Conservation (phyloP, 139 green algal species). For the Deuterostichococcus epilithicus region DNA sequence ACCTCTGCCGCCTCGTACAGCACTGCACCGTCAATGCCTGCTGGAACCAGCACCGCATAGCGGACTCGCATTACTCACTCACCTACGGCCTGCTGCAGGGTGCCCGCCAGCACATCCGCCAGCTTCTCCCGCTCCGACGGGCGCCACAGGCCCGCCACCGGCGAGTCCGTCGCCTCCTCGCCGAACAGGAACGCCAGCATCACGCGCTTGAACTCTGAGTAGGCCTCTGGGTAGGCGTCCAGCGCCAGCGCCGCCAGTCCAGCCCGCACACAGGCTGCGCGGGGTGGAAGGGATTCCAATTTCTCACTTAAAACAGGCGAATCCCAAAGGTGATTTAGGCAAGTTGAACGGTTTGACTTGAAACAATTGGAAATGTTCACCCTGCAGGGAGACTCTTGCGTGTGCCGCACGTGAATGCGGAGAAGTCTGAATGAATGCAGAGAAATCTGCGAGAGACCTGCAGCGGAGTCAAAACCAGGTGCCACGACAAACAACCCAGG, state of each 20-base stretch:
- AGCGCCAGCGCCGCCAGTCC: conserved; percentile 58
- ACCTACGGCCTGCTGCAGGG: conserved; percentile 26
- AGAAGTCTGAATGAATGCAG: too few species aligned
- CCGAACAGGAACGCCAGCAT: conserved; percentile 51
- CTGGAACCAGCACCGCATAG: not conserved
- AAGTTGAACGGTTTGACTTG: too few species aligned
- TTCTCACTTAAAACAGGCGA: not conserved
- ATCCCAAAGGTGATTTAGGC: not conserved
- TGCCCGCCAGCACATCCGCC: conserved; percentile 17
- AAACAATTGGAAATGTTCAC: too few species aligned
- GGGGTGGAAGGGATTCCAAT: too few species aligned
- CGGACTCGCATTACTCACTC: not conserved
- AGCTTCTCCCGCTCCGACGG: conserved; percentile 10
- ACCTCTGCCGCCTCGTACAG: not conserved
- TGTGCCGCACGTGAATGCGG: too few species aligned
- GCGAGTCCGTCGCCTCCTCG: conserved; percentile 1
- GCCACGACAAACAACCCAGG: too few species aligned
- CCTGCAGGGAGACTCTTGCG: too few species aligned
- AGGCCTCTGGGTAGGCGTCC: conserved; percentile 69
- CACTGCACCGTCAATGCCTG: not conserved
- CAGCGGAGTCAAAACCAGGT: too few species aligned
- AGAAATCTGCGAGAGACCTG: too few species aligned
- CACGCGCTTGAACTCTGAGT: conserved; percentile 59
- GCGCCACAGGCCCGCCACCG: conserved; percentile 25
- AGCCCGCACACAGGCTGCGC: conserved; percentile 43